Evolutionary conservation across 129 eudicot species (phyloP).

Genomic region (Pittosporum tobira): DNA sequence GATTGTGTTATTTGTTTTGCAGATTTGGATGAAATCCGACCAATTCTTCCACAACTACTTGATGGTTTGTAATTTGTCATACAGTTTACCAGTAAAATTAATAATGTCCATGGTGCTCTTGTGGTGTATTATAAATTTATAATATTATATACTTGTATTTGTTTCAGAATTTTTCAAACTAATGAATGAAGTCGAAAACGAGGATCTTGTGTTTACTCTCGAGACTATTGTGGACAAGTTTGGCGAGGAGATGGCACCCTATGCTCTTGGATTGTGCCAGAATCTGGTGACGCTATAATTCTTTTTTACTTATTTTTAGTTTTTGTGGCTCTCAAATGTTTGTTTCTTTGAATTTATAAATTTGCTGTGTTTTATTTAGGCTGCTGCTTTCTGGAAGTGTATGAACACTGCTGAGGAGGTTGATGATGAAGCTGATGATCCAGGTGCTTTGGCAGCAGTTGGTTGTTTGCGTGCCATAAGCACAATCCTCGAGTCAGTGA

Average conservation of each 20-base stretch:
- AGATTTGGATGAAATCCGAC: slow-evolving; percentile 86
- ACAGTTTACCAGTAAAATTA: background rate
- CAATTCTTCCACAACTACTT: slow-evolving; percentile 93
- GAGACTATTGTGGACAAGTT: slow-evolving; percentile 98
- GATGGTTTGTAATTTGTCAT: slow-evolving; percentile 45
- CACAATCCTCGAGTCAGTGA: slow-evolving; percentile 91
- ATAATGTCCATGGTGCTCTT: background rate
- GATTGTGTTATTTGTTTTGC: slow-evolving; percentile 9
- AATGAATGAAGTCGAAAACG: slow-evolving; percentile 97
- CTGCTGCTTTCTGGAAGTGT: slow-evolving; percentile 96
- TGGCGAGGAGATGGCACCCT: slow-evolving; percentile 99
- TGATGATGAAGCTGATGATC: slow-evolving; percentile 90
- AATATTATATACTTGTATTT: background rate
- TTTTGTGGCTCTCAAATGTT: background rate
- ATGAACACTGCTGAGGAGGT: slow-evolving; percentile 79
- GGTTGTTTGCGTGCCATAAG: slow-evolving; percentile 98
- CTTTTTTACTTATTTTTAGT: background rate
- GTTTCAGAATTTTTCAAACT: slow-evolving; percentile 82
- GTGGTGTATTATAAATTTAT: slow-evolving; percentile 3
- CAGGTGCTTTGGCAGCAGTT: slow-evolving; percentile 97
- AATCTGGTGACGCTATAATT: slow-evolving; percentile 52
- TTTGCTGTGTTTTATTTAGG: slow-evolving; percentile 33
- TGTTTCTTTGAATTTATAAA: slow-evolving; percentile 1
- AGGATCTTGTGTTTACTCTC: slow-evolving; percentile 95
- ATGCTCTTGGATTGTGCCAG: slow-evolving; percentile 95